A percentile compares a stretch with the other conserved stretches of the same genome.
Conservation (phyloP, 768 basidiomycete species). For the Tulasnella sp. region DNA sequence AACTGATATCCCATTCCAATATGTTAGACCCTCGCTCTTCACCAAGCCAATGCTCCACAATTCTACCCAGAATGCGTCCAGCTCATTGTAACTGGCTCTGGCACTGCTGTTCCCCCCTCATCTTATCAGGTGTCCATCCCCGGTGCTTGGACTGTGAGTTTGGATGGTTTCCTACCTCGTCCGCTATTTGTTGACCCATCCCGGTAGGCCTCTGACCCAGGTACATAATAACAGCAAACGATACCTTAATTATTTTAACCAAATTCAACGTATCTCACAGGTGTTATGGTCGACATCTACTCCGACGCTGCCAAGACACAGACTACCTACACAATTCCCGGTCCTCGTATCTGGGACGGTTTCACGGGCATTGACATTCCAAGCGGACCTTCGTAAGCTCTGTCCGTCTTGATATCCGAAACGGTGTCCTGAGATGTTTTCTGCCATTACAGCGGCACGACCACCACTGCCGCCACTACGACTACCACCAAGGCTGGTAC, state of each 20-base stretch:
- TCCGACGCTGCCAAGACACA: constrained; percentile 4
- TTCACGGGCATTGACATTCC: neutral
- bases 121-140: constrained; percentile 15
- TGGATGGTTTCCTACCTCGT: neutral
- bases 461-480: neutral
- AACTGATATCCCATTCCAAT: neutral
- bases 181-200: neutral
- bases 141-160: constrained; percentile 7
- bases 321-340: constrained; percentile 13
- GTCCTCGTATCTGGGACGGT: constrained; percentile 6
- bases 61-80: constrained; percentile 18
- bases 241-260: neutral
- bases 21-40: constrained; percentile 14
- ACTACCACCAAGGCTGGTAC: neutral
- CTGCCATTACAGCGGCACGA: neutral
- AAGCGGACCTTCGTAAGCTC: neutral
- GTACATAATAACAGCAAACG: neutral
- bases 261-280: neutral
- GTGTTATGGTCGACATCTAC: constrained; percentile 14
- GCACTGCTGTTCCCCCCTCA: constrained; percentile 2
- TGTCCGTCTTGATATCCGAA: neutral
- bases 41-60: constrained; percentile 17
- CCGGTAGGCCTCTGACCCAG: neutral
- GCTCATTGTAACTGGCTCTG: constrained; percentile 13
- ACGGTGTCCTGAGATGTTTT: neutral